Base-by-base conservation (phyloP, 768 basidiomycete genomes). In the Naematelia aurantialba region DNA sequence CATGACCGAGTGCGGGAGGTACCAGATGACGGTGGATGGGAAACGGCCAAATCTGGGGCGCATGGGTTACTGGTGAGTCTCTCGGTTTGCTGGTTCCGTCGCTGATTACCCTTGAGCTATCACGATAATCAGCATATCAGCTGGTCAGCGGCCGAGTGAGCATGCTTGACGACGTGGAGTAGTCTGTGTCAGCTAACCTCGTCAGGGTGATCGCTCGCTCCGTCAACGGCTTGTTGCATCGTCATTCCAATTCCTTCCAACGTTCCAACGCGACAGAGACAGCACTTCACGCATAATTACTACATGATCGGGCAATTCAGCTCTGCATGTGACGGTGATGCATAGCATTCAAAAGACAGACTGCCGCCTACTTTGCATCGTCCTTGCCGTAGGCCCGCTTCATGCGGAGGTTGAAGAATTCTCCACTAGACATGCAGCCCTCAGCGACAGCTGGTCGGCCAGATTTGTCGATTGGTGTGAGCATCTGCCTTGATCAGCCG, bases 371-470 rank as follows among this genome's bases (percentile, higher is more conserved):
- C 34, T 39, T 39, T 17, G 17, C 17, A 8, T 39, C 34, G 34
- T 39, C 34, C 34, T 39, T 50, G 13, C 53, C 53, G 21, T 54
- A 54, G 5, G 29, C 19, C 39, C 53, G 4, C 4, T 31, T 42
- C 53, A 54, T 54, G 4, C 53, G 53, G 13, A 54, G 34, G 17
- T 42, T 54, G 53, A 39, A 54, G 21, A 39, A 54, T 14, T 54
- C 31, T 3, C 53, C 53, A 17, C 53, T 54, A 22, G 53, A 34
- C 53, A 54, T 54, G 21, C 53, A 54, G 17, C 53, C 53, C 19
- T 54, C 53, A 12, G 53, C 53, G 22, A 39, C 39, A 44, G 53
- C 30, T 22, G 30, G 53, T 26, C 39, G 22, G 10, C 53, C 31
- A 22, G 31, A 22, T 39, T 19, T 39, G 53, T 54, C 39, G 53